A percentile compares a stretch with the other conserved stretches of the same genome.
Conservation (phyloP, 2,329 filamentous ascomycete genomes). For the Endoconidiophora laricicola region DNA sequence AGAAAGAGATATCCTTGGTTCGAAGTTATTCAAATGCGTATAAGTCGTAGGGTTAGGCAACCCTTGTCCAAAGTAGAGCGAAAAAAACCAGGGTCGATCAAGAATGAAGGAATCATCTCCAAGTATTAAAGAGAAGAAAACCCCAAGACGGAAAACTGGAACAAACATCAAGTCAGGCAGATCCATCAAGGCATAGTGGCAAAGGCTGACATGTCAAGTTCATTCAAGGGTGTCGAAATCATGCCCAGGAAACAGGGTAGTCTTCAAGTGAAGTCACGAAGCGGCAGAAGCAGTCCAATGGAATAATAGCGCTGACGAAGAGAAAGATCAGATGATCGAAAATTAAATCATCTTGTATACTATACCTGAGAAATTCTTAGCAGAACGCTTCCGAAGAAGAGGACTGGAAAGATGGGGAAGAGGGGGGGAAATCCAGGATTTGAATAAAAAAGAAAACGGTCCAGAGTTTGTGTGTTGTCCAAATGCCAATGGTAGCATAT, state of each 20-base stretch:
- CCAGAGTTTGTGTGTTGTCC: slow-evolving; percentile 6
- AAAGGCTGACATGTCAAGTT: not conserved
- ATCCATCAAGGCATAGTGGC: not conserved
- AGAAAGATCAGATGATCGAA: slow-evolving; percentile 4
- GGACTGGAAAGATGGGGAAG: not conserved
- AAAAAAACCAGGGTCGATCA: not conserved
- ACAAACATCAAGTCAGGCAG: not conserved
- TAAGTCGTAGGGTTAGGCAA: not conserved
- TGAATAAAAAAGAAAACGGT: slow-evolving; percentile 6
- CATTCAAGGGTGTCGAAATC: not conserved
- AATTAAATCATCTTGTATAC: slow-evolving; percentile 5
- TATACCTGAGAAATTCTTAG: too few relatives aligned
- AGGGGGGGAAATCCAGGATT: not conserved
- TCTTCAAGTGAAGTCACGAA: not conserved
- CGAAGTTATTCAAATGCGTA: not conserved
- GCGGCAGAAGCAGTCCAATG: not conserved
- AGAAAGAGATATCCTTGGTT: not conserved
- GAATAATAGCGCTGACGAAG: not conserved
- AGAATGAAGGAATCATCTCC: not conserved
- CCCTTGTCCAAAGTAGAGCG: not conserved
- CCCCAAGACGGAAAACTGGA: not conserved
- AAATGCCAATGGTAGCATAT: not conserved
- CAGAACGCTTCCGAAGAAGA: not conserved
- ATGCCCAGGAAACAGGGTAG: not conserved
- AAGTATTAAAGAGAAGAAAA: not conserved